Evolutionary conservation across 345 rosid genomes (phyloP), one percentile per base, ranked within the genome.

Genomic region (Corymbia maculata): DNA sequence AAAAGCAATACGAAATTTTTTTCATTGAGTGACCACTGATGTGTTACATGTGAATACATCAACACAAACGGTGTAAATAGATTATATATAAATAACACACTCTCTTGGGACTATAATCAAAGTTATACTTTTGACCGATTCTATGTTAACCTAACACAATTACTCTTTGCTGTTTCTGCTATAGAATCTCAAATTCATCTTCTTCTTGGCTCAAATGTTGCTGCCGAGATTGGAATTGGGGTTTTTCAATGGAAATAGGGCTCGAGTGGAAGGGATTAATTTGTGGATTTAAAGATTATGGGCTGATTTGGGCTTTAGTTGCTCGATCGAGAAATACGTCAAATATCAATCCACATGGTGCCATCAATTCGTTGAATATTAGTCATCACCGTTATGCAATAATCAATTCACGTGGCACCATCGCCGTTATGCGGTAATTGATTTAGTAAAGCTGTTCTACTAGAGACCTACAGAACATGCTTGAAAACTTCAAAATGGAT

Each of bases 81-180:
- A 70, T 70, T 11, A 70, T 17, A 22, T 26, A 61, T 3, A 61
- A 2, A 61, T 26, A 61, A 28, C 32, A 28, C 26, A 12, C 11
- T 12, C 16, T 61, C 3, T 2, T 1, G 0, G 16, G 0, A 28
- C 8, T 2, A 0, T 2, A 2, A 28, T n/a, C 4, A 12, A 12
- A 11, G 32, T 28, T 61, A 28, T 61, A 28, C 0, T 7, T 61
- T 61, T 28, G 68, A 61, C 0, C 6, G 2, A 28, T 61, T 61
- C 32, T 61, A 28, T 6, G 16, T 6, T 26, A 61, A 61, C 26
- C 26, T 12, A 28, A 61, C 30, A 61, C 0, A 15, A 61, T 0
- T 3, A 12, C 14, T 12, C 14, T 59, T 59, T 59, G 30, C 24
- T 26, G 30, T 24, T 24, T 36, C 1, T 59, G 8, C 30, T 1